These are phyloP conservation scores for Erysimum cheiranthoides DNA, from an alignment of 345 rosid genomes.

Conservation along the genomic window DNA sequence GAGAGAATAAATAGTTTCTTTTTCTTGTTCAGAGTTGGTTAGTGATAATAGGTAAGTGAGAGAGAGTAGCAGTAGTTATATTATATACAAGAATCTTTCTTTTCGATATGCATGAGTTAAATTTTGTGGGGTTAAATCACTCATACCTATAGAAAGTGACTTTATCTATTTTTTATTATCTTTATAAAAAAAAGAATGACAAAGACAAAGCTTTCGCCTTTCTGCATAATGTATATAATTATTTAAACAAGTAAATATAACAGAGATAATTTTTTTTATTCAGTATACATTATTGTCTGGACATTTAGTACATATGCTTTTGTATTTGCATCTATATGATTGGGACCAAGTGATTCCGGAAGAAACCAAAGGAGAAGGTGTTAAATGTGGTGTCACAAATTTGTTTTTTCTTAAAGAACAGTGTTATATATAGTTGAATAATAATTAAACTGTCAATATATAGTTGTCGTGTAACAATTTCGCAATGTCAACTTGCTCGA, in stretches of 20 bases:
- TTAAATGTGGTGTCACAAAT: constrained; percentile 24
- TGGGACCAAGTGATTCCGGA: constrained; percentile 43
- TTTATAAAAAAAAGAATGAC: not conserved
- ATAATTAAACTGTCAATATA: no score
- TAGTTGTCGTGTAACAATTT: no score
- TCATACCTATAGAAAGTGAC: constrained; percentile 30
- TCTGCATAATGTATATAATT: constrained; percentile 26
- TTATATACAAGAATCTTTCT: constrained; percentile 39
- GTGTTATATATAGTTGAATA: no score
- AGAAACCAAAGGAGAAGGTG: constrained; percentile 40
- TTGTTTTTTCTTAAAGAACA: no score
- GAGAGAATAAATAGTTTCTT: not conserved
- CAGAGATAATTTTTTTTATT: not conserved
- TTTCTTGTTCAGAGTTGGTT: constrained; percentile 6
- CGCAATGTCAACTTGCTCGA: no score
- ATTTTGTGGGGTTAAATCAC: constrained; percentile 38
- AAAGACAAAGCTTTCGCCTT: constrained; percentile 8
- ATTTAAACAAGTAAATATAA: constrained; percentile 1
- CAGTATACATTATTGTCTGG: constrained; percentile 29
- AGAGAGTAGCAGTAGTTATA: constrained; percentile 28
- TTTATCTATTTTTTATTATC: constrained; percentile 8
- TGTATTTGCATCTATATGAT: constrained; percentile 24
- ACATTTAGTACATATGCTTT: constrained; percentile 18
- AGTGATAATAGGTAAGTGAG: constrained; percentile 28
- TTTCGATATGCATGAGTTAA: constrained; percentile 47